Base-by-base conservation (phyloP, 306 rosid genomes). In the Oemleria cerasiformis region DNA sequence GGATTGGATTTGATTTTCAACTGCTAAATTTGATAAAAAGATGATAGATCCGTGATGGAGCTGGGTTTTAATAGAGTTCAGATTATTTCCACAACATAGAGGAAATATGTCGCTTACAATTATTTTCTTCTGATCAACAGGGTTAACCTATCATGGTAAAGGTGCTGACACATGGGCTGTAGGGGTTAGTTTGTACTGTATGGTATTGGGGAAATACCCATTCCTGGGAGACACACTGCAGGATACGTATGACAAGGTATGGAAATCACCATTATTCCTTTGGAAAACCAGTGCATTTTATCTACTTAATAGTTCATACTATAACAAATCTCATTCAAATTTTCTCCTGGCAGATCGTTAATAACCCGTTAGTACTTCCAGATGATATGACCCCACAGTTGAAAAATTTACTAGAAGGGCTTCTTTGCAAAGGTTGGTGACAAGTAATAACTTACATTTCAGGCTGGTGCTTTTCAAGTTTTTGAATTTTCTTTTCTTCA, bases 151-250 rank as follows among this genome's bases (percentile, higher is more conserved):
- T 79, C 80, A 74, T 67, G 99, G 99, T 54, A 89, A 77, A 85
- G 88, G 85, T 55, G 96, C 99, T 0, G 97, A 95, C 84, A 95
- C 99, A 1, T 95, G 99, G 99, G 97, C 99, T 1, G 88, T 95
- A 58, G 99, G 99, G 74, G 88, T 95, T 69, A 91, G 97, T 74
- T 76, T 95, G 84, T 95, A 95, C 84, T 95, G 92, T 81, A 86
- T 95, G 99, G 66, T 91, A 48, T 68, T 89, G 69, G 99, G 99
- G 34, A 86, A 84, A 49, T 89, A 89, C 80, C 99, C 99, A 43
- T 95, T 91, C 84, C 92, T 95, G 30, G 99, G 99, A 72, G 99
- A 95, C 77, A 86, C 99, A 21, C 91, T 95, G 76, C 99, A 95
- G 82, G 99, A 95, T 68, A 95, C 99, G 17, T 94, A 94, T 67